phyloP scores from a whole-genome alignment of 306 rosid genomes.

The Carpinus fangiana region DNA sequence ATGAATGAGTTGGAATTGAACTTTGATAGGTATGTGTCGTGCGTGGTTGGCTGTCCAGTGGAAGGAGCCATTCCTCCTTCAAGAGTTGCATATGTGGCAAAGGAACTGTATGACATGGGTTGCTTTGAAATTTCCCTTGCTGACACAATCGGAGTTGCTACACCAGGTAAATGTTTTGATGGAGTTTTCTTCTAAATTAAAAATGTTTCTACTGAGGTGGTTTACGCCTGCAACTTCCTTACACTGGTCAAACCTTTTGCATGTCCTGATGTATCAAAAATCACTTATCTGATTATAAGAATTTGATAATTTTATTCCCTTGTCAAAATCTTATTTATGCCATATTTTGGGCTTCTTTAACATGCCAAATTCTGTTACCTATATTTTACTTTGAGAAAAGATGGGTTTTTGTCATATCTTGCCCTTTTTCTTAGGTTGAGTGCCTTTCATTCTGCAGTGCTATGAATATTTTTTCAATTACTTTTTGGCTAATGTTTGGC shows the following conservation, averaged over 20 bases:
- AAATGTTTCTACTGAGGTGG: neutral
- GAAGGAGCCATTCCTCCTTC: conserved; percentile 89
- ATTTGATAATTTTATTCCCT: neutral
- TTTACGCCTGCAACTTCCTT: neutral
- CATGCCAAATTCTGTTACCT: neutral
- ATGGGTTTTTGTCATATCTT: neutral
- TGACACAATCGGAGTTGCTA: conserved; percentile 91
- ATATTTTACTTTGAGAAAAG: neutral
- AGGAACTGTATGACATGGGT: conserved; percentile 85
- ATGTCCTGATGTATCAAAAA: neutral
- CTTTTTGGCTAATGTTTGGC: neutral
- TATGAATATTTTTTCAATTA: neutral
- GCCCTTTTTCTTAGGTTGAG: neutral
- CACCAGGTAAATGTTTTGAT: conserved; percentile 64
- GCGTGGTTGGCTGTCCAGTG: conserved; percentile 87
- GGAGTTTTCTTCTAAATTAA: neutral
- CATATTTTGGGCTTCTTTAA: neutral
- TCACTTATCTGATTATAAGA: neutral
- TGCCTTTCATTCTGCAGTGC: neutral
- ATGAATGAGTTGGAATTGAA: conserved; percentile 21
- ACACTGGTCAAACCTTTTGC: neutral
- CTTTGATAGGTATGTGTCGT: conserved; percentile 77
- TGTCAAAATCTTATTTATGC: neutral
- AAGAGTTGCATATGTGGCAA: conserved; percentile 87
- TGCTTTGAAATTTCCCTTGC: conserved; percentile 97